A percentile compares a stretch with the other conserved stretches of the same genome.
Conservation (phyloP, 805 yeast species). For the Clavispora santaluciae region DNA sequence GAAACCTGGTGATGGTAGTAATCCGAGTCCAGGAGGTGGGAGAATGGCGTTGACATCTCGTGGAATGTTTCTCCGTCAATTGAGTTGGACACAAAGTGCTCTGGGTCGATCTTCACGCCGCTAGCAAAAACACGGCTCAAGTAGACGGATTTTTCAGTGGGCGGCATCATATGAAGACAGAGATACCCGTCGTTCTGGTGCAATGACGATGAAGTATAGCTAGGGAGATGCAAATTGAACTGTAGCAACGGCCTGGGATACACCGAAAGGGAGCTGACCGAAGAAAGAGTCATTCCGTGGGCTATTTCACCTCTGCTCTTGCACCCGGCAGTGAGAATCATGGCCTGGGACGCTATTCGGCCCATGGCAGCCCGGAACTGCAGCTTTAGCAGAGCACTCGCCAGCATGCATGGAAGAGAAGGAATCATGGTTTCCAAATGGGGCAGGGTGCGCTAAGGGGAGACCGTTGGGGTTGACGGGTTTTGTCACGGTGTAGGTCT, state of each 20-base stretch:
- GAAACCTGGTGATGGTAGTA: constrained; percentile 15
- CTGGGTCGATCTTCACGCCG: constrained; percentile 47
- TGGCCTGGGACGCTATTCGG: constrained; percentile 37
- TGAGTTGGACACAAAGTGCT: constrained; percentile 10
- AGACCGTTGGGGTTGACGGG: not conserved
- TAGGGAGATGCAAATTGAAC: constrained; percentile 83
- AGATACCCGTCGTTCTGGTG: constrained; percentile 47
- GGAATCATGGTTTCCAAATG: constrained; percentile 1
- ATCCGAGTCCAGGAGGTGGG: constrained; percentile 29
- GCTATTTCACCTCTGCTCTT: constrained; percentile 2
- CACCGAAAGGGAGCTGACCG: constrained; percentile 77
- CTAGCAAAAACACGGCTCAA: constrained; percentile 63
- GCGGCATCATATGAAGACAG: constrained; percentile 74
- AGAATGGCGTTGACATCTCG: constrained; percentile 55
- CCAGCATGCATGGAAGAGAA: constrained; percentile 2
- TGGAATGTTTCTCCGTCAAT: constrained; percentile 35
- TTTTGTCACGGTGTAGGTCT: not conserved
- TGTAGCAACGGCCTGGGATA: constrained; percentile 74
- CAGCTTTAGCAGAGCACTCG: not conserved
- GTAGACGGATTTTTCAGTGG: constrained; percentile 47
- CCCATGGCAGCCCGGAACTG: constrained; percentile 32
- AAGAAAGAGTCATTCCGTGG: constrained; percentile 82
- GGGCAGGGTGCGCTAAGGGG: not conserved
- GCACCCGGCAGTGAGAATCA: constrained; percentile 35
- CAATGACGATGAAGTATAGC: constrained; percentile 66